Base-by-base conservation (phyloP, 306 rosid species). In the Cyclanthera cordifolia region DNA sequence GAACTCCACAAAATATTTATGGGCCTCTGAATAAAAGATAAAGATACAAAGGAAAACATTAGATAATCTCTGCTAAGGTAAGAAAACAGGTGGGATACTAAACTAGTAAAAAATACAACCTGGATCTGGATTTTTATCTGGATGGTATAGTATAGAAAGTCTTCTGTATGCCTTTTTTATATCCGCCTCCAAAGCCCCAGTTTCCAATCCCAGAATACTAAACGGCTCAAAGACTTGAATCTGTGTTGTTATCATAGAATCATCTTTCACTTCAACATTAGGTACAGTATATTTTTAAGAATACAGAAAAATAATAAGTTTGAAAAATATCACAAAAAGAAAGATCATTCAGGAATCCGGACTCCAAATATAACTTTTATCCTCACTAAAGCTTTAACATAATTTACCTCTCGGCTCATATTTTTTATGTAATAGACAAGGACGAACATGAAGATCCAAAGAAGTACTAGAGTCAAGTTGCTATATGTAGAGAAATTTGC, bases 61-160 rank as follows among this genome's bases (percentile, higher is more conserved):
- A 54, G 63, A 20, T 45, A 14, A 55, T 27, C 20, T 27, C 32
- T 66, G 12, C 53, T 34, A 64, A 60, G 69, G 43, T 71, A 61
- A 52, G 45, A 54, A 41, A 65, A 68, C 2, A 52, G 45, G 54
- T 13, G 39, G 21, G 19, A 21, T 54, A 46, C 41, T 76, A 65
- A 75, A 81, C 60, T 66, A 59, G 63, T 43, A 60, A 83, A 83
- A 75, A 73, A 72, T 71, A 80, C 56, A 81, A 91, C 97, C 95
- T 87, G 95, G 95, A 79, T 93, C 95, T 63, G 96, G 99, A 79
- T 93, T 93, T 93, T 93, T 90, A 86, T 93, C 96, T 5, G 99
- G 95, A 84, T 93, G 97, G 83, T 82, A 94, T 37, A 82, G 87
- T 73, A 94, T 54, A 66, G 99, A 94, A 66, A 94, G 91, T 75